Evolutionary conservation across 768 basidiomycete species (phyloP).

Genomic region (Pulveroboletus sp.): DNA sequence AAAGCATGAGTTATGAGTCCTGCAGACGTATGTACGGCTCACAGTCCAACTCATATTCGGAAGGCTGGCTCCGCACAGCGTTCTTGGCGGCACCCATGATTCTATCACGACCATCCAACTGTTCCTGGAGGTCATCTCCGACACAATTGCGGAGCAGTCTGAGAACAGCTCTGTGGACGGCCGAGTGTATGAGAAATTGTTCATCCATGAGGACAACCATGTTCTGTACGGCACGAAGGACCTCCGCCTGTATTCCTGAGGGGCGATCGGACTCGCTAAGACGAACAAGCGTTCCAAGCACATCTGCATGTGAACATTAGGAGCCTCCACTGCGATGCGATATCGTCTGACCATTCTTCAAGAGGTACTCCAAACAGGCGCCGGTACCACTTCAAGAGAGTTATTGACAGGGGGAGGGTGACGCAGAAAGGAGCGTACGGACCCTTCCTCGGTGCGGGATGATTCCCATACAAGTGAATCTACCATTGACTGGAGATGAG

Average conservation of each 20-base stretch:
- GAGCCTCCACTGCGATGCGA: background rate
- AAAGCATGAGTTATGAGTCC: conserved; percentile 5
- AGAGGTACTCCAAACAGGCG: conserved; percentile 82
- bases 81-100: conserved; percentile 83
- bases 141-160: conserved; percentile 81
- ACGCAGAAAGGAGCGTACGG: conserved; percentile 29
- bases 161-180: conserved; percentile 83
- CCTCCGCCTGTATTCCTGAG: conserved; percentile 86
- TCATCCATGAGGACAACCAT: conserved; percentile 91
- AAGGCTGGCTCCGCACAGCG: conserved; percentile 63
- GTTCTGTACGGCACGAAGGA: conserved; percentile 80
- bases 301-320: conserved; percentile 44
- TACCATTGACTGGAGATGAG: conserved; percentile 71
- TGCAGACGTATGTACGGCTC: conserved; percentile 29
- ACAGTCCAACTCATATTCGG: conserved; percentile 88
- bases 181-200: conserved; percentile 88
- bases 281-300: conserved; percentile 77
- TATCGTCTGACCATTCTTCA: conserved; percentile 68
- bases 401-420: conserved; percentile 4
- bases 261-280: conserved; percentile 84
- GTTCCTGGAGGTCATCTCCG: conserved; percentile 89
- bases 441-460: conserved; percentile 84
- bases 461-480: conserved; percentile 85
- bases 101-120: conserved; percentile 69
- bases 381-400: conserved; percentile 64